Evolutionary conservation across 495 filamentous ascomycete genomes (phyloP), one percentile per base, ranked within the genome.

Genomic region (Aspergillus steynii): DNA sequence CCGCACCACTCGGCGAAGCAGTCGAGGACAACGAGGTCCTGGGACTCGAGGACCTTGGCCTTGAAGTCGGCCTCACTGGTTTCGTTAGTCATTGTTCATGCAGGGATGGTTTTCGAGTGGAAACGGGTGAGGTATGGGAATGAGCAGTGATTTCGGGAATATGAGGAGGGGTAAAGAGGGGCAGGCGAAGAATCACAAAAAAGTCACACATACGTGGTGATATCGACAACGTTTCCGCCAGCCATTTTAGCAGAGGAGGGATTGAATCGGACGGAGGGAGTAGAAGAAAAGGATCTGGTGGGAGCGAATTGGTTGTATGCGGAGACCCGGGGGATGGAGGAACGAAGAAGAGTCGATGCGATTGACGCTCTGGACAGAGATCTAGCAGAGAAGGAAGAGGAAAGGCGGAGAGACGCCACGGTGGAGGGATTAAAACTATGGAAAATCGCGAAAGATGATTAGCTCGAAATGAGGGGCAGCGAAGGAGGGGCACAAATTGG

Each of bases 1-100:
- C 92, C 93, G 82, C 94, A 98, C 94, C 94, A 98, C 42, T 77
- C 84, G 50, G 94, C 94, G 73, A 88, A 91, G 79, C 86, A 92
- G 82, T 98, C 94, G 74, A 97, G 71, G 65, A 97, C 78, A 64
- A 96, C 82, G 64, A 90, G 73, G 14, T 80, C 80, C 50, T 56
- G 51, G 59, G 70, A 53, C 7, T 75, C 84, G 66, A 54, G 42
- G 56, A 76, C 68, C 58, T 70, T 68, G 37, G 60, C 62, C 53
- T 67, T 29, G 80, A 87, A 97, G 34, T 86, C 81, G 0, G 75
- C 72, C 63, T 79, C 79, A 59, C 91, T 96, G 69, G 74, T 62
- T 61, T 28, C 8, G 51, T 59, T 51, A 60, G 59, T 53, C 3
- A 50, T 46, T 61, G 15, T 37, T 10, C 27, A 48, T 29, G 2